Conservation (phyloP, 2,329 filamentous ascomycete species). For the Fusarium equiseti region DNA sequence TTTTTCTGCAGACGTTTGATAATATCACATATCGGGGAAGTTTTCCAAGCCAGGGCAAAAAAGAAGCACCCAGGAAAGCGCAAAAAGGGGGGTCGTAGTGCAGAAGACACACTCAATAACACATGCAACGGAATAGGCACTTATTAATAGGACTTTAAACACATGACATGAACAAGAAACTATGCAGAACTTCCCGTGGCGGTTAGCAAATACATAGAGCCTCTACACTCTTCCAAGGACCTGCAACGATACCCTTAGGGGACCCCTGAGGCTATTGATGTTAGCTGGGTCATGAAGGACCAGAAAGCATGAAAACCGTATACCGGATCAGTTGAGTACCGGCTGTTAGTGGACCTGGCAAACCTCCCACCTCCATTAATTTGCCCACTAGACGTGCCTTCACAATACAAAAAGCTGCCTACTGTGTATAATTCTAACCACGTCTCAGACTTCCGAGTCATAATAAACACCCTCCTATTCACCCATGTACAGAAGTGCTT, state of each 20-base stretch:
- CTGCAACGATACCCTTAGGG: no score
- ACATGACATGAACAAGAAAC: no score
- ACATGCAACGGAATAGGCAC: background rate
- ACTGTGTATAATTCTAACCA: background rate
- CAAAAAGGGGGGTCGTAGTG: background rate
- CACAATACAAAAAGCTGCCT: background rate
- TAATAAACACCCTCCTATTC: background rate
- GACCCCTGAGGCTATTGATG: no score
- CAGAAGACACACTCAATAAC: background rate
- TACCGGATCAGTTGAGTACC: background rate
- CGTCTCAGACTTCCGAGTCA: background rate
- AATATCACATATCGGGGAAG: constrained; percentile 57
- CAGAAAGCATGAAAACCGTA: background rate
- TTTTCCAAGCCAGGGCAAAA: constrained; percentile 58
- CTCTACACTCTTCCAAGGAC: no score
- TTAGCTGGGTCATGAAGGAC: background rate
- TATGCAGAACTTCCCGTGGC: no score
- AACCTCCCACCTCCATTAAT: background rate
- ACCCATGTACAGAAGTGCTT: background rate
- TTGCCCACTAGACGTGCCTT: background rate
- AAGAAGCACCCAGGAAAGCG: background rate
- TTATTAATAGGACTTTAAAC: no score
- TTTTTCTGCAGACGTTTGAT: constrained; percentile 56
- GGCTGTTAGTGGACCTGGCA: background rate
- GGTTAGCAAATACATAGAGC: no score